These are phyloP conservation scores for Beauveria rudraprayagi DNA, from an alignment of 2,329 filamentous ascomycete species.

Conservation along the genomic window DNA sequence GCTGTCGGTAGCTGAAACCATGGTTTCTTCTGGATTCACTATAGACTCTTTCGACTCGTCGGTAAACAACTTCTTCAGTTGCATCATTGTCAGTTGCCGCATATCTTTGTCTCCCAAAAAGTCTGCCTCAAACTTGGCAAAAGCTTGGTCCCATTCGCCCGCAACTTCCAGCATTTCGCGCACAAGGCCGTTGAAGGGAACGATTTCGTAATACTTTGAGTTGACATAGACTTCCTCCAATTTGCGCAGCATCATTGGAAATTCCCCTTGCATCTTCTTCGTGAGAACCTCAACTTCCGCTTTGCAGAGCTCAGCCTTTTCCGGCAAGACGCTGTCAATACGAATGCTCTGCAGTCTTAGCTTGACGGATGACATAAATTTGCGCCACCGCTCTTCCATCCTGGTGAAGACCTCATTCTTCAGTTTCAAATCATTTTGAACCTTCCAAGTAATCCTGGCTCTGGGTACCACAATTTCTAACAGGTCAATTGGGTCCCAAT, in stretches of 20 bases:
- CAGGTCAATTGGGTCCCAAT: constrained; percentile 87
- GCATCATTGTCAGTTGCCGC: constrained; percentile 79
- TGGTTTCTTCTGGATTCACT: constrained; percentile 56
- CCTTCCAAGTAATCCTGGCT: constrained; percentile 91
- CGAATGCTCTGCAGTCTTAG: constrained; percentile 80
- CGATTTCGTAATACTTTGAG: constrained; percentile 93
- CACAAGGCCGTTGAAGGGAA: constrained; percentile 83
- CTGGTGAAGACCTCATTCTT: constrained; percentile 86
- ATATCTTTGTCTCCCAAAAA: constrained; percentile 98
- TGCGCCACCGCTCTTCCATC: constrained; percentile 72
- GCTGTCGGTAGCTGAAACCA: constrained; percentile 40
- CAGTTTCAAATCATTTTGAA: constrained; percentile 83
- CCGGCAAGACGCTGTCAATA: constrained; percentile 80
- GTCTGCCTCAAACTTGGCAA: constrained; percentile 83
- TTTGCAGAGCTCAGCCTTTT: constrained; percentile 76
- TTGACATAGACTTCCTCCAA: constrained; percentile 87
- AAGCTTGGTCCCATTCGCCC: constrained; percentile 85
- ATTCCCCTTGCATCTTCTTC: constrained; percentile 77
- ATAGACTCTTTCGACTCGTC: constrained; percentile 78
- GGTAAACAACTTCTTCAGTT: constrained; percentile 89
- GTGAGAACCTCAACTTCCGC: constrained; percentile 71
- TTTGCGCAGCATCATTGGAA: constrained; percentile 62
- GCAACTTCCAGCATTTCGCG: constrained; percentile 89
- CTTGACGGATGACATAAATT: constrained; percentile 83
- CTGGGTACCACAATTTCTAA: constrained; percentile 92